These are phyloP conservation scores for Suillus hirtellus DNA, from an alignment of 768 basidiomycete genomes.

Conservation along the genomic window DNA sequence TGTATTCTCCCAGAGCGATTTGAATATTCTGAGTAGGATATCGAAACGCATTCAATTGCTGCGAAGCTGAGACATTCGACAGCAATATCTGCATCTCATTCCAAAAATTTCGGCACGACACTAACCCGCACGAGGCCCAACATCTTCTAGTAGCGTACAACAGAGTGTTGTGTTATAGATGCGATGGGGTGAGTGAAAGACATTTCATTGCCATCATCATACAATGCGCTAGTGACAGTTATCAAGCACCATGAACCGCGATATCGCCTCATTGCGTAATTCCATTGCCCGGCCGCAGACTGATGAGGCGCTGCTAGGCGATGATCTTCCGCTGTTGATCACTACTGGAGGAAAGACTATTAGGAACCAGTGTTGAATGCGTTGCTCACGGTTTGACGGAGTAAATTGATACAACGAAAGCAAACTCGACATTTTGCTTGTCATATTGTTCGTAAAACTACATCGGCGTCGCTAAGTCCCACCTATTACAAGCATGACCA, in stretches of 20 bases:
- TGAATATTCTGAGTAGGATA: not conserved
- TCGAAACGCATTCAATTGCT: not conserved
- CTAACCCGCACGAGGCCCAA: not conserved
- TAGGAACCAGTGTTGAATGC: not conserved
- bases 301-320: not conserved
- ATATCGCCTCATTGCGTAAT: not conserved
- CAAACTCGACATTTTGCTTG: too few relatives aligned
- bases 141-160: not conserved
- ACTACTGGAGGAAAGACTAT: not conserved
- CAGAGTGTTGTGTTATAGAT: not conserved
- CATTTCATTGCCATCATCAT: not conserved
- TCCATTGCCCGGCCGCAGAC: too few relatives aligned
- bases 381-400: not conserved
- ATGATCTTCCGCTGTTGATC: not conserved
- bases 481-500: too few relatives aligned
- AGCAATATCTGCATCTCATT: not conserved
- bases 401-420: too few relatives aligned
- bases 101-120: slow-evolving; percentile 8
- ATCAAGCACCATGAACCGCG: not conserved
- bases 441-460: too few relatives aligned
- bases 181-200: not conserved
- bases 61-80: not conserved
- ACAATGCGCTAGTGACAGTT: not conserved
- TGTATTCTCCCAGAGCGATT: not conserved
- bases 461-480: too few relatives aligned